phyloP scores from a whole-genome alignment of 148 eudicot genomes.

The Beta vulgaris region DNA sequence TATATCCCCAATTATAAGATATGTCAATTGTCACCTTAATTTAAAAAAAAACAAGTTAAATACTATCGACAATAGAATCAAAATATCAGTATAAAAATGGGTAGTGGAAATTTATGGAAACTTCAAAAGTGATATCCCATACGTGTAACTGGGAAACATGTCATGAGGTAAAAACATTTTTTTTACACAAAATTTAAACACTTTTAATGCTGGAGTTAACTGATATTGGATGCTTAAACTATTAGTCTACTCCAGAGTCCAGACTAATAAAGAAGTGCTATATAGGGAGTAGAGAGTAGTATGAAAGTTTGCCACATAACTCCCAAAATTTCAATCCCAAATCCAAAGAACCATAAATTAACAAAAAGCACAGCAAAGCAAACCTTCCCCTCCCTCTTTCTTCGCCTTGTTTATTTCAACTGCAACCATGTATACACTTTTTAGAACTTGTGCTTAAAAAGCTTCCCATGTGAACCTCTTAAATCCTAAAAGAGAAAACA shows the following conservation, averaged over 20 bases:
- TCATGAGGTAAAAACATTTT: too few relatives aligned
- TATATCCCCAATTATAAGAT: too few relatives aligned
- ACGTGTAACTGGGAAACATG: too few relatives aligned
- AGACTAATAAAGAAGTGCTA: not conserved
- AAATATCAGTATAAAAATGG: too few relatives aligned
- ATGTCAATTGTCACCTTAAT: too few relatives aligned
- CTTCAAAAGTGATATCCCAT: too few relatives aligned
- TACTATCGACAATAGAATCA: too few relatives aligned
- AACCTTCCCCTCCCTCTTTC: not conserved
- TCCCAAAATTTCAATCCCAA: slow-evolving; percentile 8
- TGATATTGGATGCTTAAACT: not conserved
- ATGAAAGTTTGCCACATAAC: slow-evolving; percentile 11
- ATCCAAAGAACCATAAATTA: slow-evolving; percentile 13
- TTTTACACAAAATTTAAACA: too few relatives aligned
- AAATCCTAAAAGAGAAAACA: slow-evolving; percentile 24
- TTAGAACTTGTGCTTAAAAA: slow-evolving; percentile 24
- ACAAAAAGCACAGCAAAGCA: slow-evolving; percentile 18
- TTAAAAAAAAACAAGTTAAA: too few relatives aligned
- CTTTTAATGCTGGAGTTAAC: too few relatives aligned
- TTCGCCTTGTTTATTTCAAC: slow-evolving; percentile 11
- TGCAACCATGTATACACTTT: slow-evolving; percentile 18
- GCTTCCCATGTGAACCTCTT: slow-evolving; percentile 32
- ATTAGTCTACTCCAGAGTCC: not conserved
- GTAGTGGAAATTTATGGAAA: too few relatives aligned
- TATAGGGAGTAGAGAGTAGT: not conserved